Evolutionary conservation across 257 asterid genomes (phyloP).

Genomic region (Linaria vulgaris): DNA sequence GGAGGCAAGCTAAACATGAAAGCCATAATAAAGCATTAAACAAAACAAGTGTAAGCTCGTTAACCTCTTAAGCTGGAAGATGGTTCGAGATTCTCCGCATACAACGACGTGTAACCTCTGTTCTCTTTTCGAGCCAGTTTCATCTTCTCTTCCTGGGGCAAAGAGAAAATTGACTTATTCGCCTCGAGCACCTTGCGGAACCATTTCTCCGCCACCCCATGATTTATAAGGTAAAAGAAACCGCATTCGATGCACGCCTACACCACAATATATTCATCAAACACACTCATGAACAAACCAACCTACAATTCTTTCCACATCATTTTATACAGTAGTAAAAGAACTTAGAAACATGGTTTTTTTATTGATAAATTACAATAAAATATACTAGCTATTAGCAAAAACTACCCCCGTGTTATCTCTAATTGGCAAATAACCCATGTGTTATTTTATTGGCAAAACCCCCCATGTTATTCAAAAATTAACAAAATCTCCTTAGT

Average conservation of each 20-base stretch:
- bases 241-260: slow-evolving; percentile 56
- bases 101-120: slow-evolving; percentile 57
- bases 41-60: not conserved
- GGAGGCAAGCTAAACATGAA: too few relatives aligned
- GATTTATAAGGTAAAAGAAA: slow-evolving; percentile 62
- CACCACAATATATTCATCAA: not conserved
- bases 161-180: slow-evolving; percentile 39
- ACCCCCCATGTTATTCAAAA: too few relatives aligned
- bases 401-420: too few relatives aligned
- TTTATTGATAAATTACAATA: not conserved
- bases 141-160: slow-evolving; percentile 46
- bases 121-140: slow-evolving; percentile 37
- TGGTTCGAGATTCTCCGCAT: slow-evolving; percentile 52
- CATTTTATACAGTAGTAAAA: too few relatives aligned
- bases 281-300: too few relatives aligned
- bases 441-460: too few relatives aligned
- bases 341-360: not conserved
- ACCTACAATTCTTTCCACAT: too few relatives aligned
- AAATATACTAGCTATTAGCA: not conserved
- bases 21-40: too few relatives aligned
- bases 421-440: too few relatives aligned
- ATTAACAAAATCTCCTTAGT: too few relatives aligned
- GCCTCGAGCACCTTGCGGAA: slow-evolving; percentile 40
- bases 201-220: slow-evolving; percentile 47
- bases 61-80: slow-evolving; percentile 44